Evolutionary conservation across 768 basidiomycete genomes (phyloP).

Genomic region (Roridomyces roridus): DNA sequence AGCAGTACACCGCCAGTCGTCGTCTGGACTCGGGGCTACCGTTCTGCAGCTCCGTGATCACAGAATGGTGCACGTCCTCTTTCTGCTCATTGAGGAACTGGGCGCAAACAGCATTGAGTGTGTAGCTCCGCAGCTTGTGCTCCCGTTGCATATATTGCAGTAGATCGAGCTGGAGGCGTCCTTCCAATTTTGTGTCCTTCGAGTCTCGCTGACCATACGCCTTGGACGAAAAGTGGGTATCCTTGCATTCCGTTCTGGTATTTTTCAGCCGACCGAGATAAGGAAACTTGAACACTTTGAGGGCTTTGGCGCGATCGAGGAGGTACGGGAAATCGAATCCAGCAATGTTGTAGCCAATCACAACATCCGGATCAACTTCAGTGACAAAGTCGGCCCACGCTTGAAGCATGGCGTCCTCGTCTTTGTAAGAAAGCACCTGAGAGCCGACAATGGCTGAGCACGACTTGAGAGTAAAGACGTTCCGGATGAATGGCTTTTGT

Average conservation of each 20-base stretch:
- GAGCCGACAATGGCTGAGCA: conserved; percentile 98
- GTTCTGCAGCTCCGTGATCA: conserved; percentile 97
- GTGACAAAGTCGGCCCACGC: conserved; percentile 92
- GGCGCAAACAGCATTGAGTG: conserved; percentile 96
- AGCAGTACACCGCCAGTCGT: conserved; percentile 94
- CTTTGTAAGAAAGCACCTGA: conserved; percentile 84
- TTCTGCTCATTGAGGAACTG: conserved; percentile 99
- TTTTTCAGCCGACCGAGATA: conserved; percentile 77
- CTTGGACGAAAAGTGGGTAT: conserved; percentile 97
- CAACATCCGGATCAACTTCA: conserved; percentile 90
- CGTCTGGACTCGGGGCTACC: conserved; percentile 93
- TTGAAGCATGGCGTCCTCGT: conserved; percentile 76
- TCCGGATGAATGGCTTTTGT: conserved; percentile 90
- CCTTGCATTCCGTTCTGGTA: conserved; percentile 80
- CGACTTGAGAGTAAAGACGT: conserved; percentile 93
- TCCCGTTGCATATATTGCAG: conserved; percentile 99
- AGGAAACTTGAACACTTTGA: conserved; percentile 74
- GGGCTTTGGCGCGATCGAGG: conserved; percentile 86
- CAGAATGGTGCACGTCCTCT: conserved; percentile 98
- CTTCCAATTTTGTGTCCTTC: conserved; percentile 90
- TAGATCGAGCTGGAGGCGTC: conserved; percentile 93
- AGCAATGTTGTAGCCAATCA: conserved; percentile 95
- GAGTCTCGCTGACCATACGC: conserved; percentile 98
- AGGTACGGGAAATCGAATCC: conserved; percentile 98
- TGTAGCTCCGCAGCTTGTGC: conserved; percentile 95